Percentiles rank a stretch among this genome's conserved stretches.
Conservation (phyloP, 352 stramenopile genomes). For the Peronospora destructor region DNA sequence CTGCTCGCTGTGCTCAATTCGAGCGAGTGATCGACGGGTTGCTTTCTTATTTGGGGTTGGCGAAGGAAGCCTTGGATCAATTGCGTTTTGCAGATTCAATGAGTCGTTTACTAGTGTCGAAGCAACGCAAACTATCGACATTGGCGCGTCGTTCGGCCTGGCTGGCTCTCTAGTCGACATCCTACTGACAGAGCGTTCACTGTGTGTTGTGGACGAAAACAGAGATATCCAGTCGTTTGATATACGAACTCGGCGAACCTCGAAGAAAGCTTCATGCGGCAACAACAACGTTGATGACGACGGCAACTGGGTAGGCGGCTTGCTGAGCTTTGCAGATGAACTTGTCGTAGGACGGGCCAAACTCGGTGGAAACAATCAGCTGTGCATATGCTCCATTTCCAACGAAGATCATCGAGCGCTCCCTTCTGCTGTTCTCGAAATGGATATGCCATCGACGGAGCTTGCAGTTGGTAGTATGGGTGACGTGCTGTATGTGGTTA, state of each 20-base stretch:
- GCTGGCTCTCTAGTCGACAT: conserved; percentile 11
- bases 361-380: background rate
- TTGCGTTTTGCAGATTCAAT: conserved; percentile 24
- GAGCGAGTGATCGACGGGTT: conserved; percentile 12
- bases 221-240: conserved; percentile 22
- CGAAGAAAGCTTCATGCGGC: conserved; percentile 8
- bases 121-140: conserved; percentile 1
- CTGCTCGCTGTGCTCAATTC: conserved; percentile 17
- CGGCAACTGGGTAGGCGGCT: conserved; percentile 9
- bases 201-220: conserved; percentile 17
- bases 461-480: conserved; percentile 11
- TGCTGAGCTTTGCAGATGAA: conserved; percentile 22
- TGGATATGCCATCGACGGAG: background rate
- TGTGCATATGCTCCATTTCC: conserved; percentile 14
- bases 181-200: conserved; percentile 12
- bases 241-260: conserved; percentile 17
- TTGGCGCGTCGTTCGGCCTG: conserved; percentile 15
- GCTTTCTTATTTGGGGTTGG: conserved; percentile 14
- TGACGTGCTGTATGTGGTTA: conserved; percentile 29
- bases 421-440: conserved; percentile 4
- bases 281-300: background rate
- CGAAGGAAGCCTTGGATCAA: background rate
- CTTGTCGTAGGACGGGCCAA: conserved; percentile 12
- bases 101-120: conserved; percentile 18
- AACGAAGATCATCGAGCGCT: conserved; percentile 34